These are phyloP conservation scores for Hapsidospora chrysogenum DNA, from an alignment of 495 filamentous ascomycete genomes.

Conservation along the genomic window DNA sequence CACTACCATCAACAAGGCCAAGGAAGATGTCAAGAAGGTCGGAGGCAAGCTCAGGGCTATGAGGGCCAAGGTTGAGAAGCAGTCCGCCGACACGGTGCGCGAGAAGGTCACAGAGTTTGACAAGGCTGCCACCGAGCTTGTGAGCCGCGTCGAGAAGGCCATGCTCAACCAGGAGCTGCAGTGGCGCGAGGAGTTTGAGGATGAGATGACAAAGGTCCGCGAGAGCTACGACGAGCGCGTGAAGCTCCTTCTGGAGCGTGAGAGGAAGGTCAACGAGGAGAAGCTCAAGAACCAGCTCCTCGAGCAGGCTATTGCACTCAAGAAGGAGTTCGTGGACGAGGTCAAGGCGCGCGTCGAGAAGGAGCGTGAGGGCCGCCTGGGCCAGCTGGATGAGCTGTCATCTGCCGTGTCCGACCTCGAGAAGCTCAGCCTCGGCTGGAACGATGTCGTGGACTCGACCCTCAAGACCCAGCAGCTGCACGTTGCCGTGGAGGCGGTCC, in stretches of 20 bases:
- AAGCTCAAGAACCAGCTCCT: slow-evolving; percentile 69
- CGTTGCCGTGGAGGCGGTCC: slow-evolving; percentile 86
- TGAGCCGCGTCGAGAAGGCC: slow-evolving; percentile 56
- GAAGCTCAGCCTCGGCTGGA: slow-evolving; percentile 69
- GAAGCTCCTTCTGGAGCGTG: slow-evolving; percentile 53
- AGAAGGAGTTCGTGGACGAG: slow-evolving; percentile 62
- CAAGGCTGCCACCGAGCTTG: slow-evolving; percentile 46
- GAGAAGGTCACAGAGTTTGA: slow-evolving; percentile 40
- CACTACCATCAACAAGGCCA: slow-evolving; percentile 62
- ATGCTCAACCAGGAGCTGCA: slow-evolving; percentile 58
- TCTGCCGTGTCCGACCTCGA: slow-evolving; percentile 63
- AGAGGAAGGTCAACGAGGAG: slow-evolving; percentile 60
- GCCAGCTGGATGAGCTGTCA: slow-evolving; percentile 69
- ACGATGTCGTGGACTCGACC: slow-evolving; percentile 71
- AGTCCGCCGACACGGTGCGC: slow-evolving; percentile 62
- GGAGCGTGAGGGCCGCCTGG: slow-evolving; percentile 74
- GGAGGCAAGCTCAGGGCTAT: slow-evolving; percentile 55
- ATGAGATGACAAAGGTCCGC: slow-evolving; percentile 63
- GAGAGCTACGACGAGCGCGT: slow-evolving; percentile 65
- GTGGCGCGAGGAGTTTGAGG: slow-evolving; percentile 79
- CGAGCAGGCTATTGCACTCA: slow-evolving; percentile 77
- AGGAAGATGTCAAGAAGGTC: slow-evolving; percentile 62
- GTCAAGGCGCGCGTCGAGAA: slow-evolving; percentile 71
- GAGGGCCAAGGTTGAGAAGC: slow-evolving; percentile 44
- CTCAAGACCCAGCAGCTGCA: slow-evolving; percentile 89